Conservation (phyloP, 208 protist species). For the Leishmania tropica region DNA sequence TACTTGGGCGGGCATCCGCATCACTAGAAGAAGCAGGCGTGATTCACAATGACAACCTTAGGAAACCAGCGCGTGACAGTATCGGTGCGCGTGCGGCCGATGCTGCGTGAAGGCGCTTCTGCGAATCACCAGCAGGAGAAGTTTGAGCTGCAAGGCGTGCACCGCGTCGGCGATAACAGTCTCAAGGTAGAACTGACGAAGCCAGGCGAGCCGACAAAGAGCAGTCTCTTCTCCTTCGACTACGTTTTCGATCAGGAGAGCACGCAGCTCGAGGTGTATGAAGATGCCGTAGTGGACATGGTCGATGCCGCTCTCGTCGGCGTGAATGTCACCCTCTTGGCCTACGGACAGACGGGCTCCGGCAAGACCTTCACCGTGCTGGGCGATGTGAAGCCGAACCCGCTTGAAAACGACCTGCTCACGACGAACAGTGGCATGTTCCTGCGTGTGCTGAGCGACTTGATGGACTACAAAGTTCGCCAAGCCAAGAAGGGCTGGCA, state of each 20-base stretch:
- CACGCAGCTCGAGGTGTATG: slow-evolving; percentile 91
- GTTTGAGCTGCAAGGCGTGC: slow-evolving; percentile 66
- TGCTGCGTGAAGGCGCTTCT: slow-evolving; percentile 56
- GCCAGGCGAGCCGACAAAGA: slow-evolving; percentile 49
- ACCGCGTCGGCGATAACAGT: slow-evolving; percentile 58
- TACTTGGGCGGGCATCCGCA: neutral
- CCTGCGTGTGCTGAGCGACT: slow-evolving; percentile 82
- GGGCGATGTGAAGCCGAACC: slow-evolving; percentile 67
- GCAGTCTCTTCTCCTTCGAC: slow-evolving; percentile 81
- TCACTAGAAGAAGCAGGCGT: neutral
- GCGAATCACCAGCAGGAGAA: slow-evolving; percentile 67
- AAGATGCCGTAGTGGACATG: slow-evolving; percentile 80
- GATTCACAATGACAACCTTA: slow-evolving; percentile 28
- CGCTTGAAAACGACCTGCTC: slow-evolving; percentile 72
- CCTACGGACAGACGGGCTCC: slow-evolving; percentile 93
- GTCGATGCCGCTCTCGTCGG: slow-evolving; percentile 85
- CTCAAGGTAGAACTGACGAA: slow-evolving; percentile 65
- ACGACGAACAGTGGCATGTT: slow-evolving; percentile 88
- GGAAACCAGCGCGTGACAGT: slow-evolving; percentile 80
- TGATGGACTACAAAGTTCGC: slow-evolving; percentile 72
- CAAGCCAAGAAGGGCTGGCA: slow-evolving; percentile 70
- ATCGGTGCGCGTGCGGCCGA: slow-evolving; percentile 83
- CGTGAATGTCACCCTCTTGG: slow-evolving; percentile 78
- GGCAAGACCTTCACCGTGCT: slow-evolving; percentile 92
- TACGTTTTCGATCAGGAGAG: slow-evolving; percentile 88